Conservation (phyloP, 2,329 filamentous ascomycete genomes). For the Xylaria sp. region DNA sequence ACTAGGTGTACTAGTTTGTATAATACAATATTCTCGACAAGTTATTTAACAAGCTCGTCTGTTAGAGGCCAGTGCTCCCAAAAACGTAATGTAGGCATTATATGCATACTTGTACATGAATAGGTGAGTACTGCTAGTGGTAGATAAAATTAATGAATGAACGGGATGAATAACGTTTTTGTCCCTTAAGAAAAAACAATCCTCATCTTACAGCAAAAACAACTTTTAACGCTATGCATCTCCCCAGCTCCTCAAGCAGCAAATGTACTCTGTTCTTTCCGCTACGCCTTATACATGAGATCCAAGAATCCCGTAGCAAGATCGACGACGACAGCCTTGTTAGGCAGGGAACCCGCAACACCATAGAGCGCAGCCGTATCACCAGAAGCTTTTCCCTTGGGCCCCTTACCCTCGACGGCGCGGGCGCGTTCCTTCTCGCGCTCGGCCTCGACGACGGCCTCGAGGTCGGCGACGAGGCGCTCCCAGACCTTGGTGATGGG, state of each 20-base stretch:
- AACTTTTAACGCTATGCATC: constrained; percentile 17
- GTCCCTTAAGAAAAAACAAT: background rate
- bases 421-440: constrained; percentile 82
- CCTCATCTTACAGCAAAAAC: constrained; percentile 3
- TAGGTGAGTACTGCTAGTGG: background rate
- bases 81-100: background rate
- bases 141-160: constrained; percentile 2
- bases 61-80: background rate
- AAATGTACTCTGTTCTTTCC: background rate
- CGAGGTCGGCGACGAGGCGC: constrained; percentile 77
- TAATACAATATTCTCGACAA: constrained; percentile 8
- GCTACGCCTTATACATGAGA: constrained; percentile 81
- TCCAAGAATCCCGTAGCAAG: constrained; percentile 92
- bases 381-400: constrained; percentile 74
- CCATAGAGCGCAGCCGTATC: constrained; percentile 92
- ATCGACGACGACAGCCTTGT: constrained; percentile 94
- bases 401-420: constrained; percentile 73
- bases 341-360: constrained; percentile 91
- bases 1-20: background rate
- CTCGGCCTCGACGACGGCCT: constrained; percentile 74
- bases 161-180: background rate
- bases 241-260: background rate
- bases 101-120: background rate
- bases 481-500: constrained; percentile 86
- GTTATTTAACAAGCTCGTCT: background rate